Evolutionary conservation across 2,329 filamentous ascomycete genomes (phyloP), one percentile per base, ranked within the genome.

Genomic region (Colletotrichum godetiae): DNA sequence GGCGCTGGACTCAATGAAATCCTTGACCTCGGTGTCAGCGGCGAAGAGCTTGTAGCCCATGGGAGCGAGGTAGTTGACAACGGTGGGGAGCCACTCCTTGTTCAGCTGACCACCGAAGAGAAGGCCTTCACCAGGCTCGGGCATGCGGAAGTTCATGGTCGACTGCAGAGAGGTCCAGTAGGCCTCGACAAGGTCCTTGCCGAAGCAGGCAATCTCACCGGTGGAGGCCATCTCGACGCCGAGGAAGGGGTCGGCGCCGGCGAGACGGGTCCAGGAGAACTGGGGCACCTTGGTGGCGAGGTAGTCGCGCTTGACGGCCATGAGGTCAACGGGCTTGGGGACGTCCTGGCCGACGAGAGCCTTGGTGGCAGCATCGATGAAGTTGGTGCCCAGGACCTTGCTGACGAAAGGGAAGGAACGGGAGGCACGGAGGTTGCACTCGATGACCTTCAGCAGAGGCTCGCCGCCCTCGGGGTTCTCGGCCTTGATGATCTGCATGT

Each of bases 401-500:
- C 93, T 96, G 82, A 97, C 95, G 84, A 98, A 98, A 81, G 97
- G 96, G 92, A 98, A 98, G 1, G 96, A 98, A 75, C 96, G 95
- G 73, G 96, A 98, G 70, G 96, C 97, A 83, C 96, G 96, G 75
- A 98, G 92, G 84, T 98, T 98, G 88, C 96, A 98, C 86, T 98
- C 96, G 76, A 98, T 98, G 80, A 98, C 96, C 89, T 98, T 98
- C 76, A 98, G 90, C 33, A 90, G 88, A 42, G 94, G 91, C 80
- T 93, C 90, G 68, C 92, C 92, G 71, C 93, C 93, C 72, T 94
- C 92, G 37, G 93, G 91, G 79, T 93, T 88, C 13, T 94, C 89
- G 46, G 94, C 95, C 87, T 97, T 97, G 90, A 99, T 98, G 85
- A 99, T 97, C 82, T 99, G 97, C 96, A 99, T 98, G 90, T 99